Evolutionary conservation across 2,329 filamentous ascomycete species (phyloP).

Genomic region (Ascochyta viciae-villosae): DNA sequence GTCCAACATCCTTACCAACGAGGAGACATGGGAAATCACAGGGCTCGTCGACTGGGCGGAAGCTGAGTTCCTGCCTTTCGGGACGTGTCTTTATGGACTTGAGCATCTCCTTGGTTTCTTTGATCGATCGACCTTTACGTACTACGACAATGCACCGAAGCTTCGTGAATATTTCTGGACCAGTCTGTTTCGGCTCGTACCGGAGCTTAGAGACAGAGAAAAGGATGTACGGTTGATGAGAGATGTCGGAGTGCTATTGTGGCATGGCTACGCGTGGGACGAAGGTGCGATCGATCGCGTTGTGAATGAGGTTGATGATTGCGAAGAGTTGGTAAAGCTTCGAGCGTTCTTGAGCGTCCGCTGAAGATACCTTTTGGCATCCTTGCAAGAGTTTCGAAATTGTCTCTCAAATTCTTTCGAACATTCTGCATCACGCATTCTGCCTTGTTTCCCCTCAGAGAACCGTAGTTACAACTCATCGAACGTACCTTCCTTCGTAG

Average conservation of each 20-base stretch:
- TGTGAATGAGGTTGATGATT: conserved; percentile 60
- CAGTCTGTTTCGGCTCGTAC: conserved; percentile 45
- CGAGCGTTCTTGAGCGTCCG: conserved; percentile 46
- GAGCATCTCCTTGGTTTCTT: conserved; percentile 64
- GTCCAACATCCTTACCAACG: conserved; percentile 63
- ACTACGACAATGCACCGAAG: conserved; percentile 53
- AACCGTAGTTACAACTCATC: background rate
- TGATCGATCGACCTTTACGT: conserved; percentile 37
- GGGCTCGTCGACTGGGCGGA: conserved; percentile 72
- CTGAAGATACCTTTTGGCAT: background rate
- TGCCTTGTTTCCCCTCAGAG: background rate
- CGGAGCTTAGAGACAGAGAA: conserved; percentile 44
- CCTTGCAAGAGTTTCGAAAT: background rate
- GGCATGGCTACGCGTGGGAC: conserved; percentile 70
- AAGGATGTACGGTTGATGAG: conserved; percentile 54
- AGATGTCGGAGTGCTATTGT: conserved; percentile 65
- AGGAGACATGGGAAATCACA: conserved; percentile 52
- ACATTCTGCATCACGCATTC: background rate
- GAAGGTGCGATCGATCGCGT: conserved; percentile 65
- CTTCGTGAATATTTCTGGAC: conserved; percentile 62
- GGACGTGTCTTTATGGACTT: conserved; percentile 65
- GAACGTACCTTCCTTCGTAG: background rate
- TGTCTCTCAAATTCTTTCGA: no score
- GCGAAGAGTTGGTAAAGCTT: conserved; percentile 61
- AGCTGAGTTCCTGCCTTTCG: conserved; percentile 67